Evolutionary conservation across 257 asterid species (phyloP).

Genomic region (Ehretia macrophylla): DNA sequence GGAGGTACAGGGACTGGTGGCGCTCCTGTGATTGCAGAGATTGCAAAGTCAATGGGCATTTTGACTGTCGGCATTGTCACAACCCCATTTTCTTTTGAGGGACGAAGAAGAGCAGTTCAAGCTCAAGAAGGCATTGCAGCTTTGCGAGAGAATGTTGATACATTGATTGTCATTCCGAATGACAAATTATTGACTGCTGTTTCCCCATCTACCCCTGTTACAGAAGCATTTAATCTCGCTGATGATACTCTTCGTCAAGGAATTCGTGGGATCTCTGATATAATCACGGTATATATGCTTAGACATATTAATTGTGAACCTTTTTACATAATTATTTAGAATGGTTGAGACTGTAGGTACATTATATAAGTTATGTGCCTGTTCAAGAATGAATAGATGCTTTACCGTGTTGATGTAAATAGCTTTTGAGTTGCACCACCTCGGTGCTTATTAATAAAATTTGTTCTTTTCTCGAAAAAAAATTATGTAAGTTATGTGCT

Average conservation of each 20-base stretch:
- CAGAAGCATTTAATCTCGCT: constrained; percentile 96
- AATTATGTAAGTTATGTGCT: neutral
- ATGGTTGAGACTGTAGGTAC: neutral
- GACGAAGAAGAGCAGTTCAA: constrained; percentile 90
- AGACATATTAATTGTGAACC: too few species aligned
- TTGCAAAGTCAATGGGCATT: constrained; percentile 88
- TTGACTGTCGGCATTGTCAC: constrained; percentile 95
- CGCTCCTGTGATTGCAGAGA: constrained; percentile 91
- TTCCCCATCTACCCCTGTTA: constrained; percentile 92
- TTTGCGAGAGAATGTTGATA: constrained; percentile 89
- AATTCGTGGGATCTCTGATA: constrained; percentile 94
- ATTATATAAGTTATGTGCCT: neutral
- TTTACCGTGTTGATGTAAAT: too few species aligned
- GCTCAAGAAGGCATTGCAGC: constrained; percentile 98
- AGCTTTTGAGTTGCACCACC: too few species aligned
- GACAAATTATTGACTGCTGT: constrained; percentile 85
- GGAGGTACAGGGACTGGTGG: constrained; percentile 99
- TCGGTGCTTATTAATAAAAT: too few species aligned
- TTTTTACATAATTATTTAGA: too few species aligned
- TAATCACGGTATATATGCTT: constrained; percentile 63
- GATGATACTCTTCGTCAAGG: constrained; percentile 98
- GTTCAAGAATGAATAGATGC: too few species aligned
- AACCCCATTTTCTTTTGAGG: constrained; percentile 94
- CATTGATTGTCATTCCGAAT: constrained; percentile 91
- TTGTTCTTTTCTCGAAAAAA: too few species aligned